Base-by-base conservation (phyloP, 2,329 filamentous ascomycete genomes). In the Aspergillus caelatus region DNA sequence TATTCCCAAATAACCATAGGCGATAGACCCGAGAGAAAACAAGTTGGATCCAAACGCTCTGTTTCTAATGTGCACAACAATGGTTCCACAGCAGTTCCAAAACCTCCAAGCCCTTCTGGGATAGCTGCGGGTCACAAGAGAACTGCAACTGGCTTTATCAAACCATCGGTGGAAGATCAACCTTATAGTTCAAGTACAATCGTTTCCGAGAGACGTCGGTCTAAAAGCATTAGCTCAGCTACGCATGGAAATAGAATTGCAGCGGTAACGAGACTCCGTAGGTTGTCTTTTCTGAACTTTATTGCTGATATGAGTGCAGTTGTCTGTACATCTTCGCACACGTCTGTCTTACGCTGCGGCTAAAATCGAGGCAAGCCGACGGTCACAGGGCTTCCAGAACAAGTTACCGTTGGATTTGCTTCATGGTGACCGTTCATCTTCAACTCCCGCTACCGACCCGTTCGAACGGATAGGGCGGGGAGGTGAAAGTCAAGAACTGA, bases 341-440 rank as follows among this genome's bases (percentile, higher is more conserved):
- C 91, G 93, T 71, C 85, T 98, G 32, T 92, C 93, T 8, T 97
- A 97, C 77, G 94, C 94, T 67, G 95, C 96, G 86, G 86, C 96
- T 74, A 97, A 97, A 78, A 91, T 97, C 46, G 92, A 93, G 75
- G 89, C 96, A 74, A 93, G 92, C 63, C 95, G 93, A 90, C 91
- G 96, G 78, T 86, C 89, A 57, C 73, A 70, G 28, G 88, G 90
- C 67, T 88, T 88, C 21, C 87, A 95, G 62, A 89, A 91, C 61
- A 91, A 94, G 77, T 86, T 94, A 34, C 92, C 94, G 78, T 87
- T 86, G 54, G 80, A 92, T 46, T 87, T 91, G 11, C 92, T 91
- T 1, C 88, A 90, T 60, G 85, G 85, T 62, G 86, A 83, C 23
- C 92, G 90, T 1, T 88, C 89, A 23, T 67, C 30, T 81, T 84